Evolutionary conservation across 306 rosid genomes (phyloP).

Genomic region (Albizia julibrissin): DNA sequence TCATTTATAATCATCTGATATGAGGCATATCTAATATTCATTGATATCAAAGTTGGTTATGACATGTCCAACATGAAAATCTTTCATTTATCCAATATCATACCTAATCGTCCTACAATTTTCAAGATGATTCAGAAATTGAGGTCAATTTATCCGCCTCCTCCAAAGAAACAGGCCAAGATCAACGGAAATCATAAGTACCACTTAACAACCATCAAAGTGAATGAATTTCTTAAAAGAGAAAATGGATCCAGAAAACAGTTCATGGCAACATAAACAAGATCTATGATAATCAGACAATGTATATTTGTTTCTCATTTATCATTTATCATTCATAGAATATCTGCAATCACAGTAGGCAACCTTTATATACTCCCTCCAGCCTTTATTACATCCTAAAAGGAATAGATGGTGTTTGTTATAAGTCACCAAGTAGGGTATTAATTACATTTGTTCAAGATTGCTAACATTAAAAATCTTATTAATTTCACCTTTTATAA

Average conservation of each 20-base stretch:
- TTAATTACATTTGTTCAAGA: too few relatives aligned
- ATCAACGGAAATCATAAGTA: not conserved
- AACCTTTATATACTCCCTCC: not conserved
- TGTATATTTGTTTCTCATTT: not conserved
- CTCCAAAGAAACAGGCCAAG: constrained; percentile 3
- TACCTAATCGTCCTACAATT: not conserved
- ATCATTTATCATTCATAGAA: not conserved
- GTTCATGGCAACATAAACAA: not conserved
- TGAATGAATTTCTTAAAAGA: constrained; percentile 7
- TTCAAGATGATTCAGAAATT: not conserved
- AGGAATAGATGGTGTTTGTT: too few relatives aligned
- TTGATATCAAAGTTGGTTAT: not conserved
- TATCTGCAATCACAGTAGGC: not conserved
- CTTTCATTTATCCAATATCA: not conserved
- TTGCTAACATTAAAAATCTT: too few relatives aligned
- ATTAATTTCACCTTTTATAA: too few relatives aligned
- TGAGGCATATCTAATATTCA: not conserved
- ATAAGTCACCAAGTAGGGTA: too few relatives aligned
- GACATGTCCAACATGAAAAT: not conserved
- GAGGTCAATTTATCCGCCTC: not conserved
- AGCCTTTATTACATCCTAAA: too few relatives aligned
- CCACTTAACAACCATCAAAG: not conserved
- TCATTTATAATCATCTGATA: too few relatives aligned
- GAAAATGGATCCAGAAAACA: not conserved
- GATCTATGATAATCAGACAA: not conserved